These are phyloP conservation scores for Glycine tomentella DNA, from an alignment of 306 rosid species.

Conservation along the genomic window DNA sequence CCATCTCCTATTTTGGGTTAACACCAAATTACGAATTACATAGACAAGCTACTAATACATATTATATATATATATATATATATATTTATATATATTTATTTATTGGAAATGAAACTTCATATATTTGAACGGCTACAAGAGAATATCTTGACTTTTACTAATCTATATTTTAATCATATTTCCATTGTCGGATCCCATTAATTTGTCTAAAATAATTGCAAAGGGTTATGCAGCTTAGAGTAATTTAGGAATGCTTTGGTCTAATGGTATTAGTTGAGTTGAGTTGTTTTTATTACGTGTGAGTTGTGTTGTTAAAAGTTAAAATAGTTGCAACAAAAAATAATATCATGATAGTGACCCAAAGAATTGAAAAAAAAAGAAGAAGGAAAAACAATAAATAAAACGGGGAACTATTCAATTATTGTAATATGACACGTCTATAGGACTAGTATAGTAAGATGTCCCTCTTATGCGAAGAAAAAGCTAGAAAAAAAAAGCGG, in stretches of 20 bases:
- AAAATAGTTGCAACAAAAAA: not conserved
- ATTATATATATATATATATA: not conserved
- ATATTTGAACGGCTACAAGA: slow-evolving; percentile 33
- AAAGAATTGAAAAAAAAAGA: not conserved
- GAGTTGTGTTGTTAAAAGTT: not conserved
- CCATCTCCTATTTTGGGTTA: slow-evolving; percentile 24
- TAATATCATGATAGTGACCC: not conserved
- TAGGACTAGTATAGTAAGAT: not conserved
- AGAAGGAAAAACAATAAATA: not conserved
- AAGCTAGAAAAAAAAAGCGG: too few relatives aligned
- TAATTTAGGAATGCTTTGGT: slow-evolving; percentile 2
- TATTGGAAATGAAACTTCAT: slow-evolving; percentile 18
- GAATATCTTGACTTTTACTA: not conserved
- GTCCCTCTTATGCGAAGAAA: too few relatives aligned
- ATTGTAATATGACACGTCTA: not conserved
- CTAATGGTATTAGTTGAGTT: not conserved
- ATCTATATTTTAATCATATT: slow-evolving; percentile 27
- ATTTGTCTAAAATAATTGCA: slow-evolving; percentile 34
- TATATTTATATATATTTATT: not conserved
- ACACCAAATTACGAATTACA: slow-evolving; percentile 19
- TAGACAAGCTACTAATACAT: not conserved
- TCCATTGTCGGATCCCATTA: not conserved
- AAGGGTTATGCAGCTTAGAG: slow-evolving; percentile 38
- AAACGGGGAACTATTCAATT: not conserved
- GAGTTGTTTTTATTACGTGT: too few relatives aligned